Conservation (phyloP, 352 stramenopile species). For the Blastocystis sp. region DNA sequence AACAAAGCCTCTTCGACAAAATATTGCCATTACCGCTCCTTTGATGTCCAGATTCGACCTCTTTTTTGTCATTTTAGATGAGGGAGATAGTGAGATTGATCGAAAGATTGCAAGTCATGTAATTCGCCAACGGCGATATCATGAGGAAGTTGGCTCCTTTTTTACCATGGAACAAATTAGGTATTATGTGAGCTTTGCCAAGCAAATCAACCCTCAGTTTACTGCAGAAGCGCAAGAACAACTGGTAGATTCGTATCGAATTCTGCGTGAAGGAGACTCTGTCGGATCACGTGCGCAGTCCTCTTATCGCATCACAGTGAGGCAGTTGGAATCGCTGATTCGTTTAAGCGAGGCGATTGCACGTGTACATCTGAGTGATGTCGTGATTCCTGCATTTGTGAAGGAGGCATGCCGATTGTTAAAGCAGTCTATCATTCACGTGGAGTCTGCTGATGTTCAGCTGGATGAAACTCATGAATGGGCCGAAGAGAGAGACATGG, state of each 20-base stretch:
- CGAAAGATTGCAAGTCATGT: constrained; percentile 85
- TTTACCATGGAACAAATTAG: constrained; percentile 80
- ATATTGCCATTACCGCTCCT: constrained; percentile 88
- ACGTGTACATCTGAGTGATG: constrained; percentile 83
- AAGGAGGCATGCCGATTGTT: constrained; percentile 90
- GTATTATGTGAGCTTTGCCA: constrained; percentile 81
- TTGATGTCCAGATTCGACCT: constrained; percentile 92
- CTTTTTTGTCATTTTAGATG: constrained; percentile 82
- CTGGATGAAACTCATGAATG: constrained; percentile 71
- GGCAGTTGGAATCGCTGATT: constrained; percentile 90
- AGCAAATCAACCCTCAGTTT: constrained; percentile 70
- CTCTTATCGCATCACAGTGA: constrained; percentile 91
- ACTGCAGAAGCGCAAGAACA: constrained; percentile 73
- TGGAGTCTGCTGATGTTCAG: constrained; percentile 92
- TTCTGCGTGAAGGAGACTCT: constrained; percentile 88
- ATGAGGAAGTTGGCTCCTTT: constrained; percentile 63
- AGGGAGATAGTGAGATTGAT: constrained; percentile 82
- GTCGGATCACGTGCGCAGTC: constrained; percentile 83
- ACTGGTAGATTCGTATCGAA: constrained; percentile 93
- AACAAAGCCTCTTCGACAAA: constrained; percentile 83
- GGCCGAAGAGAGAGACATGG: neutral
- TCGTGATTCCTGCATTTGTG: constrained; percentile 87
- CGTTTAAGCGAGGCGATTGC: constrained; percentile 82
- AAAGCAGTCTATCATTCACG: constrained; percentile 96
- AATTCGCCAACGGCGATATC: constrained; percentile 71